phyloP scores from a whole-genome alignment of 73 alveolate genomes.

The Tetrahymena malaccensis region DNA sequence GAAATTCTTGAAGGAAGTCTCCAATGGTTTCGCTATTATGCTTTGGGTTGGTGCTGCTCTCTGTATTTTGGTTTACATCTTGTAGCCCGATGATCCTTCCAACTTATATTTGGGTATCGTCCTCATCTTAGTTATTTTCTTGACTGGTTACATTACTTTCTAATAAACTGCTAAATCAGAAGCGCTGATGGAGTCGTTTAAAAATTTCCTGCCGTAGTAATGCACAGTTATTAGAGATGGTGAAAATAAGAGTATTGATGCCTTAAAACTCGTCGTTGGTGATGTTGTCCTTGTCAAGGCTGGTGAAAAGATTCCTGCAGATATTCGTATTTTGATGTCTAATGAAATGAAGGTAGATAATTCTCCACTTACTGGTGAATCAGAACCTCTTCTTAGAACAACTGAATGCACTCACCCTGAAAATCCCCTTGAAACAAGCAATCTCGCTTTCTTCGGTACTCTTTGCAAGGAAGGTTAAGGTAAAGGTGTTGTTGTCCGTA shows the following conservation, averaged over 20 bases:
- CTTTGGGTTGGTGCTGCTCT: conserved; percentile 72
- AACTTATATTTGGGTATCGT: conserved; percentile 74
- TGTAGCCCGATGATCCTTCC: conserved; percentile 55
- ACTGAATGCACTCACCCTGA: conserved; percentile 78
- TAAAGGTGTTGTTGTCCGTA: conserved; percentile 81
- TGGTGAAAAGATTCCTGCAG: conserved; percentile 95
- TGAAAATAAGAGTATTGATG: conserved; percentile 53
- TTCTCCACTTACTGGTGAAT: conserved; percentile 94
- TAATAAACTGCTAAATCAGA: conserved; percentile 61
- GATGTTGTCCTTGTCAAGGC: conserved; percentile 80
- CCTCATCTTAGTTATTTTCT: conserved; percentile 49
- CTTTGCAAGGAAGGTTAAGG: conserved; percentile 90
- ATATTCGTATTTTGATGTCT: conserved; percentile 71
- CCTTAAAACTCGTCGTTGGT: conserved; percentile 81
- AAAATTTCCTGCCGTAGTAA: conserved; percentile 70
- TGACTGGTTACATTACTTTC: conserved; percentile 71
- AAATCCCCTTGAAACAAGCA: conserved; percentile 88
- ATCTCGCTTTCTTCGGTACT: conserved; percentile 93
- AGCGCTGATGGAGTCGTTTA: conserved; percentile 78
- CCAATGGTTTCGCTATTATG: conserved; percentile 67
- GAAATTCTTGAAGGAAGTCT: conserved; percentile 58
- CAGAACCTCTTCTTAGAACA: conserved; percentile 74
- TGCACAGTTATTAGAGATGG: conserved; percentile 83
- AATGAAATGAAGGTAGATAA: conserved; percentile 90
- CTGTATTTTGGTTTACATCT: conserved; percentile 62